Base-by-base conservation (phyloP, 2,329 filamentous ascomycete species). In the Colletotrichum plurivorum region DNA sequence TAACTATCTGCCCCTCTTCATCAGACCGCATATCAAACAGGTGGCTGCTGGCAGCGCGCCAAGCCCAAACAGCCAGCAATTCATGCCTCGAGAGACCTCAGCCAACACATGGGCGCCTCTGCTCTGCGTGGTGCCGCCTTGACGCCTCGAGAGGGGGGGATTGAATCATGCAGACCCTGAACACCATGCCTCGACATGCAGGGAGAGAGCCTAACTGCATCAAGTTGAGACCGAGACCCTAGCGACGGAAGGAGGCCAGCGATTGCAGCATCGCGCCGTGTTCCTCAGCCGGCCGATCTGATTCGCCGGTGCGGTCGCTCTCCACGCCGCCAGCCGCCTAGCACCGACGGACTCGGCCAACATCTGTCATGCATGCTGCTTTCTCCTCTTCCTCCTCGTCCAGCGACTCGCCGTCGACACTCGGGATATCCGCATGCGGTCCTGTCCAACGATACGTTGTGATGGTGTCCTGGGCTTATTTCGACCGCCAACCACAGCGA, bases 151-250 rank as follows among this genome's bases (percentile, higher is more conserved):
- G 20, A 25, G 15, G 25, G 25, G 22, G 16, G 22, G 31, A 61
- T 61, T 53, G 67, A 61, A 69, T 67, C 63, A 59, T 39, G 62
- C 66, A 46, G 45, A 52, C 51, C 43, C 49, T 67, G 55, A 56
- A 45, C 55, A 52, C 57, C 51, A 56, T 27, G 48, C 46, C 39
- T 55, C 51, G 25, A 41, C 31, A 52, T 66, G 62, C 62, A 67
- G 51, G 55, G 67, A 60, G 55, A 56, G 54, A 51, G 43, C 39
- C 36, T 60, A 51, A 53, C 31, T 46, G 67, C 25, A 49, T 67
- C 65, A 67, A 39, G 31, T 58, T 52, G 39, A 63, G 52, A 62
- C 46, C 56, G 39, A 63, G 52, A 62, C 46, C 56, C 16, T 20
- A 49, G 15, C 49, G 10, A 53, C 36, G 18, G 20, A 57, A 18